phyloP scores from a whole-genome alignment of 305 asterid species.

The Withania somnifera region DNA sequence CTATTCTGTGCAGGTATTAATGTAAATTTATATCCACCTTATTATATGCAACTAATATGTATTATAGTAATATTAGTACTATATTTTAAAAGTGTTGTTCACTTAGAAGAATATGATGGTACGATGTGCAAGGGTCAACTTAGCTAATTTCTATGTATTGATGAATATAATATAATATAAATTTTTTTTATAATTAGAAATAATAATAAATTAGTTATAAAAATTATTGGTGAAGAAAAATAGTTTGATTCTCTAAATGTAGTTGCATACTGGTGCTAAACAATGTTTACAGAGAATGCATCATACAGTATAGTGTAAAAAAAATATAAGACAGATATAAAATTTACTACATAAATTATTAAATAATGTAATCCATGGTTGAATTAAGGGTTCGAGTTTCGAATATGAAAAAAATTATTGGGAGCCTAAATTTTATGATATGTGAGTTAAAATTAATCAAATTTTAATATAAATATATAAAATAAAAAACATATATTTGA shows the following conservation, averaged over 20 bases:
- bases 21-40: background rate
- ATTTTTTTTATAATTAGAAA: background rate
- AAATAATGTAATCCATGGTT: background rate
- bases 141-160: background rate
- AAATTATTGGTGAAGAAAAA: too few relatives aligned
- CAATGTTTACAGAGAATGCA: background rate
- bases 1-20: background rate
- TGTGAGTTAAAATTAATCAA: too few relatives aligned
- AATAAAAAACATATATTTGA: too few relatives aligned
- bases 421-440: too few relatives aligned
- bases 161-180: too few relatives aligned
- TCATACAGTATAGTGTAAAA: background rate
- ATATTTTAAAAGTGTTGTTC: background rate
- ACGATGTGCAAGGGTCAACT: background rate
- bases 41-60: background rate
- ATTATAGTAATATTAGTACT: background rate
- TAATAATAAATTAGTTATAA: background rate
- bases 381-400: too few relatives aligned
- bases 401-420: too few relatives aligned
- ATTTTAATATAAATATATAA: too few relatives aligned
- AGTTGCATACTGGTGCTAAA: background rate
- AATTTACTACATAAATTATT: background rate
- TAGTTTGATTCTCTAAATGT: background rate
- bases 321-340: too few relatives aligned
- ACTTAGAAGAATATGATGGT: background rate